Base-by-base conservation (phyloP, 1,139 yeast species). In the Suhomyces taliae region DNA sequence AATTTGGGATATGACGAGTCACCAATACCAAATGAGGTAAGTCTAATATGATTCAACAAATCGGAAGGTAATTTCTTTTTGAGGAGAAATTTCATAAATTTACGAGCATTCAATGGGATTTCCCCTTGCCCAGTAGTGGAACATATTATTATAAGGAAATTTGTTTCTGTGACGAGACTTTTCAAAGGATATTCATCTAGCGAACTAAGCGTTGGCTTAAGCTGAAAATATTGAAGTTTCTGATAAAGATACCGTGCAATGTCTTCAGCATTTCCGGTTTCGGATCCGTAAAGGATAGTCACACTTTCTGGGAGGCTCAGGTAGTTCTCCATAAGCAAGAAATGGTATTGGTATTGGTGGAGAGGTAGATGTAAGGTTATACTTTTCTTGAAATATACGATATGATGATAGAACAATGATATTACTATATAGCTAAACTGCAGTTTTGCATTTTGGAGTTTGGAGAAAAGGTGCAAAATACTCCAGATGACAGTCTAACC, bases 91-190 rank as follows among this genome's bases (percentile, higher is more conserved):
- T 78, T 76, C 95, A 96, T 87, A 53, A 91, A 81, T 47, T 75
- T 76, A 52, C 76, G 72, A 2, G 87, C 85, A 61, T 90, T 89
- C 41, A 87, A 66, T 0, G 99, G 99, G 32, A 93, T 65, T 54
- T 87, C 97, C 14, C 99, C 99, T 64, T 93, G 98, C 4, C 98
- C 99, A 0, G 96, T 87, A 0, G 99, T 93, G 1, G 97, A 85
- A 59, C 95, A 87, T 6, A 93, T 62, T 1, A 91, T 70, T 6
- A 91, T 74, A 39, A 90, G 70, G 39, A 76, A 71, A 35, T 70
- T 62, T 37, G 79, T 78, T 41, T 74, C 76, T 19, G 79, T 73
- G 8, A 78, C 74, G 44, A 80, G 69, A 48, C 70, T 72, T 57
- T 72, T 76, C 53, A 79, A 65, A 27, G 83, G 81, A 57, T 80